Base-by-base conservation (phyloP, 2,329 filamentous ascomycete genomes). In the Colletotrichum noveboracense region DNA sequence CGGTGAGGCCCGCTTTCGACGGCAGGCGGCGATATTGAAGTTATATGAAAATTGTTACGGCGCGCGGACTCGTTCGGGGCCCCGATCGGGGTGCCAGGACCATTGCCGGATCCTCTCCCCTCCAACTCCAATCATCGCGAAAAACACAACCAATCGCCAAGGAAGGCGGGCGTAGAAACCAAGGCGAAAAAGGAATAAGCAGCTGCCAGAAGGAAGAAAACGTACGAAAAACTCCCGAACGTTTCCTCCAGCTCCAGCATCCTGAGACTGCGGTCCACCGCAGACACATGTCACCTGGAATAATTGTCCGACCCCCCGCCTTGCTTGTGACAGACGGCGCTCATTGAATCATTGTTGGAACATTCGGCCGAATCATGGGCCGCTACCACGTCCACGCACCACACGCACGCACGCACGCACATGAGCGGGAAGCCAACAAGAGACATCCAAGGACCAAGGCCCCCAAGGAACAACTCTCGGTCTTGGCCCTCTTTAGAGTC, bases 241-340 rank as follows among this genome's bases (percentile, higher is more conserved):
- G 24, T 10, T 64, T 67, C 36, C 58, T 58, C 56, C 68, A 60
- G 56, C 68, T 32, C 67, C 36, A 38, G 28, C 9, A 16, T 62
- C 56, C 64, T 68, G 64, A 65, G 24, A 73, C 64, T 38, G 21
- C 14, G 52, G 60, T 68, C 70, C 73, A 75, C 70, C 26, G 32
- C 68, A 64, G 64, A 75, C 69, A 73, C 43, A 68, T 75, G 70
- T 65, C 62, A 64, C 55, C 43, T 30, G 24, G n/a, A 52, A 66
- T 74, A 74, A 62, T 43, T 65, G 56, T 66, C 70, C 74, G 74
- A 76, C 65, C 28, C 58, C 58, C 56, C 56, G 62, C 43, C 43
- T 64, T 36, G n/a, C 43, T 52, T 52, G n/a, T 52, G 43, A 52
- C 43, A 21, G 43, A 24, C 6, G 43, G 43, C 32, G 10, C 2